Base-by-base conservation (phyloP, 2,329 filamentous ascomycete genomes). In the Fusarium hainanense region DNA sequence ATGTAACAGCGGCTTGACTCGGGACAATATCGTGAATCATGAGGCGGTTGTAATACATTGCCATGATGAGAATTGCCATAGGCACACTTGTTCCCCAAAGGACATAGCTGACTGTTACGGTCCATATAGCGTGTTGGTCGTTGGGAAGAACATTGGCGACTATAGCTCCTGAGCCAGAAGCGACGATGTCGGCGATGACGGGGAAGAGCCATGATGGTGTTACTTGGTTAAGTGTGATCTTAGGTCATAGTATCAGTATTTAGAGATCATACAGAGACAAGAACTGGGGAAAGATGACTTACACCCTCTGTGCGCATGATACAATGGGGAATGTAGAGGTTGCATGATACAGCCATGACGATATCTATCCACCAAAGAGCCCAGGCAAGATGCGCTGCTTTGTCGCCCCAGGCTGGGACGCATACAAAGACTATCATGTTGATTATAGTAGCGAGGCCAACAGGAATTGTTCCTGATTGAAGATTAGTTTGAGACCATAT, bases 381-480 rank as follows among this genome's bases (percentile, higher is more conserved):
- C 85, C 85, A 88, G 4, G 84, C 84, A 40, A 86, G 75, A 55
- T 81, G 80, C 27, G 79, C 80, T 12, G 81, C 81, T 82, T 85
- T 85, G 14, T 79, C 65, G 0, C 87, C 88, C 88, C 87, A 90
- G 11, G 85, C 84, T 1, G 87, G 72, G 3, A 74, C 83, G 68
- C 88, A 90, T 7, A 89, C 82, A 34, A 85, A 82, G 9, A 86
- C 82, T 68, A 87, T 84, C 82, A 88, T 87, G 52, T 88, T 87
- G 54, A 91, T 82, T 8, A 91, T 85, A 0, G 88, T 90, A 2
- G 87, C 85, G 30, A 91, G 82, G 0, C 85, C 88, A 85, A 91
- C 90, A 0, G 89, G 88, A 27, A 90, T 83, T 0, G 87, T 88
- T 1, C 85, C 89, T 16, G 7, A 0, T 14, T 8, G 76, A 12